These are phyloP conservation scores for Lactifluus hygrophoroides DNA, from an alignment of 768 basidiomycete genomes.

Conservation along the genomic window DNA sequence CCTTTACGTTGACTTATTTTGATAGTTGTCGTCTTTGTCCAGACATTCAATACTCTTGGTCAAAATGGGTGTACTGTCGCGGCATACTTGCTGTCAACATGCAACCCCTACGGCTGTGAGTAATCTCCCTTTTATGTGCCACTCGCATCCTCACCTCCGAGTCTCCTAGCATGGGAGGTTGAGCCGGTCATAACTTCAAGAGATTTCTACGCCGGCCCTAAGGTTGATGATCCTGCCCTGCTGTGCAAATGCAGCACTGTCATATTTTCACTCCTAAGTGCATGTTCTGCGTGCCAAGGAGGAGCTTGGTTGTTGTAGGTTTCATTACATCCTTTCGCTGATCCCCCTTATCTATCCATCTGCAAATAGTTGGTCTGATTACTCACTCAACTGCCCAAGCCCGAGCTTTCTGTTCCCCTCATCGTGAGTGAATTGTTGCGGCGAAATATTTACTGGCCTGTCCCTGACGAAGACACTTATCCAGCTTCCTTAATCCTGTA, in stretches of 20 bases:
- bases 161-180: too few relatives aligned
- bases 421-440: too few relatives aligned
- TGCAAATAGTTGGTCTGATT: not conserved
- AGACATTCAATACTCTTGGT: too few relatives aligned
- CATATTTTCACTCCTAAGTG: not conserved
- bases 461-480: not conserved
- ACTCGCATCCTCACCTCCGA: not conserved
- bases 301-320: not conserved
- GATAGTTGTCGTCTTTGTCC: too few relatives aligned
- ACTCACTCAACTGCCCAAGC: not conserved
- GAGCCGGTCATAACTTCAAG: too few relatives aligned
- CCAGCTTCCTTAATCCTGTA: constrained; percentile 4
- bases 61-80: too few relatives aligned
- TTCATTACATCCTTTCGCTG: not conserved
- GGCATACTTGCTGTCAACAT: too few relatives aligned
- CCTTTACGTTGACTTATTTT: too few relatives aligned
- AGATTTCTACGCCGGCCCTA: too few relatives aligned
- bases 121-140: not conserved
- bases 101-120: too few relatives aligned
- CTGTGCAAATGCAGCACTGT: not conserved
- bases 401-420: too few relatives aligned
- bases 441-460: not conserved
- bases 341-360: not conserved
- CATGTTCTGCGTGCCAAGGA: not conserved
- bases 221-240: too few relatives aligned